phyloP scores from a whole-genome alignment of 163 green algal species.

The Chlamydomonas reinhardtii region DNA sequence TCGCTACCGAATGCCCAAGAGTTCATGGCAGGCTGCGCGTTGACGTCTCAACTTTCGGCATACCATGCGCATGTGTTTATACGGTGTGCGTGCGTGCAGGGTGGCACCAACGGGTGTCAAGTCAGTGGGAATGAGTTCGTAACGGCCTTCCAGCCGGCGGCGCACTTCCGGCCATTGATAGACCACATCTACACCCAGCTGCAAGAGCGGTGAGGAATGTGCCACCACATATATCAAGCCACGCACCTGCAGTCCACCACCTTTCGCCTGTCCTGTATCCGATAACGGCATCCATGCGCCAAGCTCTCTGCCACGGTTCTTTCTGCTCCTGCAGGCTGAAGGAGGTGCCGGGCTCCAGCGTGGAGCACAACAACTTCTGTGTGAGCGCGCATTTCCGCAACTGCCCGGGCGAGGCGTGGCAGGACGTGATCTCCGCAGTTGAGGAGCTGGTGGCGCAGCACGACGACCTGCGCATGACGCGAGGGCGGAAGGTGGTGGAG shows the following conservation, averaged over 20 bases:
- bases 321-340: constrained; percentile 50
- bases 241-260: too few relatives aligned
- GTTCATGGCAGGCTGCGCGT: too few relatives aligned
- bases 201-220: constrained; percentile 48
- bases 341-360: constrained; percentile 80
- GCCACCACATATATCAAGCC: too few relatives aligned
- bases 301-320: too few relatives aligned
- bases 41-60: too few relatives aligned
- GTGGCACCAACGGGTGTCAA: not conserved
- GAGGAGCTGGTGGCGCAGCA: constrained; percentile 57
- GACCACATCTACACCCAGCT: constrained; percentile 79
- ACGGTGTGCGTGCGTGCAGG: not conserved
- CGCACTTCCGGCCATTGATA: constrained; percentile 86
- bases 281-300: too few relatives aligned
- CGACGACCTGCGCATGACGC: constrained; percentile 78
- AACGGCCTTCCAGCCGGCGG: constrained; percentile 84
- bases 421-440: constrained; percentile 67
- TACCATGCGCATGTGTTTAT: too few relatives aligned
- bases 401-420: constrained; percentile 79
- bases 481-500: constrained; percentile 96
- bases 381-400: constrained; percentile 96
- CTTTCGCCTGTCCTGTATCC: too few relatives aligned
- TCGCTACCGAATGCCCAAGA: too few relatives aligned
- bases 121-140: not conserved
- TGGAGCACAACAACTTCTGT: constrained; percentile 99